phyloP scores from a whole-genome alignment of 2,329 filamentous ascomycete species.

The Colletotrichum sp. region DNA sequence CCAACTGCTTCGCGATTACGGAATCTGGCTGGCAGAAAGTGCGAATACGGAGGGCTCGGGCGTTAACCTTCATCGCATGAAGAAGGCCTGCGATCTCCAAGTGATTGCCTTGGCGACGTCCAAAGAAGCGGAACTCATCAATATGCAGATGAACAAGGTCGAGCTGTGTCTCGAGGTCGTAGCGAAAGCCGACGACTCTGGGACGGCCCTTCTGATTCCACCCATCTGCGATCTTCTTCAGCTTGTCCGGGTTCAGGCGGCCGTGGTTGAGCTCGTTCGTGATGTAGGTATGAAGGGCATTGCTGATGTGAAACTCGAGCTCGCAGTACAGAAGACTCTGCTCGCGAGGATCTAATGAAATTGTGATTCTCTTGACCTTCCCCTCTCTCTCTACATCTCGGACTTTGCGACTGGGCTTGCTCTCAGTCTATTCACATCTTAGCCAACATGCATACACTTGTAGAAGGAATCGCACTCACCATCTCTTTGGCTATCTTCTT shows the following conservation, averaged over 20 bases:
- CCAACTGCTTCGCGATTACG: slow-evolving; percentile 62
- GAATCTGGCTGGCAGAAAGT: slow-evolving; percentile 65
- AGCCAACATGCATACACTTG: neutral
- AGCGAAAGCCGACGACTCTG: slow-evolving; percentile 61
- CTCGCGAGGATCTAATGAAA: slow-evolving; percentile 60
- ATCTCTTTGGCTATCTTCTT: slow-evolving; percentile 61
- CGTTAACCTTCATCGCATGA: slow-evolving; percentile 57
- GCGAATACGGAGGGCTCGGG: slow-evolving; percentile 56
- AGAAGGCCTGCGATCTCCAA: slow-evolving; percentile 53
- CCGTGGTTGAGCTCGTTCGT: slow-evolving; percentile 58
- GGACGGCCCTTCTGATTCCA: slow-evolving; percentile 61
- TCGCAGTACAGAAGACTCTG: slow-evolving; percentile 66
- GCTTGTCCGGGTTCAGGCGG: slow-evolving; percentile 56
- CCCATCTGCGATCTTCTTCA: slow-evolving; percentile 54
- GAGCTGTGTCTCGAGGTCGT: slow-evolving; percentile 66
- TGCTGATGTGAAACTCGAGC: slow-evolving; percentile 60
- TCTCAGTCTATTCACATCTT: slow-evolving; percentile 37
- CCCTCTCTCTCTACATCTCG: slow-evolving; percentile 31
- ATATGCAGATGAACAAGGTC: slow-evolving; percentile 57
- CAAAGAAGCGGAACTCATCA: slow-evolving; percentile 60
- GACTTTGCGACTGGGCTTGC: slow-evolving; percentile 35
- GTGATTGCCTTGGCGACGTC: slow-evolving; percentile 46
- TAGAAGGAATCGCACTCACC: slow-evolving; percentile 37
- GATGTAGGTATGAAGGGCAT: slow-evolving; percentile 57
- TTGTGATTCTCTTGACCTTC: slow-evolving; percentile 38